Evolutionary conservation across 257 asterid species (phyloP), one percentile per base, ranked within the genome.

Genomic region (Jacaranda mimosifolia): DNA sequence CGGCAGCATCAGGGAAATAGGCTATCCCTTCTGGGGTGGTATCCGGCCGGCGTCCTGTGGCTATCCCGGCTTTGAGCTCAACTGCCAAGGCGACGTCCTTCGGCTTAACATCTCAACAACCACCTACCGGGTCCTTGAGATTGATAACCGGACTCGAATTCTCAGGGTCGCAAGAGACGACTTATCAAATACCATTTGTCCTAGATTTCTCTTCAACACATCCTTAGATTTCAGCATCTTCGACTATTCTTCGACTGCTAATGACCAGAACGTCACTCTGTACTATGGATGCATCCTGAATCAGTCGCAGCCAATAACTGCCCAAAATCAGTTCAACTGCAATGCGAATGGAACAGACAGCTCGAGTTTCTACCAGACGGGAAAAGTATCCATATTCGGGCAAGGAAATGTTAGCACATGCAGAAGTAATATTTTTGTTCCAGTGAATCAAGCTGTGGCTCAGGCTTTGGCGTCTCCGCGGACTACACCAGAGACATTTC

Each of bases 11-110:
- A 0, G 1, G 3, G 39, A 13, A 4, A 53, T 89, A 2, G 1
- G 18, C 0, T 91, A 90, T 42, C 97, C 97, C 7, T 93, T 91
- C 87, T 87, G 76, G 58, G 91, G 90, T 8, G 90, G 70, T 6
- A 9, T 0, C 4, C 83, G 90, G 8, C 82, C 89, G 0, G 3
- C 5, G 0, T 36, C 43, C 9, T 93, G 98, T 48, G 96, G 98
- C n/a, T 53, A 77, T 26, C 91, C 91, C 0, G 91, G 92, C 6
- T 91, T 88, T 72, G 53, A 77, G 75, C 80, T 93, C 45, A 53
- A 0, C 4, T 93, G 98, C 74, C 55, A 39, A 7, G 15, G 3
- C 4, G 32, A 9, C 3, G n/a, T 59, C 49, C 81, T 86, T 6
- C 55, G 12, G 1, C 64, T 91, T 11, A 52, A 26, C 63, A 75